Conservation (phyloP, 148 eudicot genomes). For the Fagopyrum homotropicum region DNA sequence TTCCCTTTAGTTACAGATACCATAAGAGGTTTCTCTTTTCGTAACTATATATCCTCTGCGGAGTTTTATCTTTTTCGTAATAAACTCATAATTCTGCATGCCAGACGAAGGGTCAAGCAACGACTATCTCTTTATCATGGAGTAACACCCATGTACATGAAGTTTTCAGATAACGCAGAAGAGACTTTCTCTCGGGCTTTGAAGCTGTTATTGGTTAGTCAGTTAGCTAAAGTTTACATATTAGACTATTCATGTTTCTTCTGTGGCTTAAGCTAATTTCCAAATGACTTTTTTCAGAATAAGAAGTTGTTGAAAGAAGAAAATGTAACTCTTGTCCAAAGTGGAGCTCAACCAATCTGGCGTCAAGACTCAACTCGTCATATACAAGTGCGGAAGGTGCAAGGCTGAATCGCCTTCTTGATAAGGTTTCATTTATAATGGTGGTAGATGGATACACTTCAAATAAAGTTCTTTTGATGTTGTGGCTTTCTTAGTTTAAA, state of each 20-base stretch:
- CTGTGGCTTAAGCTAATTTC: not conserved
- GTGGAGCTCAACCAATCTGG: constrained; percentile 98
- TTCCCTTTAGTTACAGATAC: not conserved
- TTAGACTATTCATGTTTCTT: not conserved
- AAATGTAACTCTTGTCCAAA: constrained; percentile 86
- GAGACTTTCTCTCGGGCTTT: constrained; percentile 86
- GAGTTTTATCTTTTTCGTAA: not conserved
- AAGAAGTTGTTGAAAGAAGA: constrained; percentile 63
- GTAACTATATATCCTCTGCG: not conserved
- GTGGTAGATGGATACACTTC: not conserved
- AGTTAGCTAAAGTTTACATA: not conserved
- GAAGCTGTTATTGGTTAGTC: constrained; percentile 59
- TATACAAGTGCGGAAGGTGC: constrained; percentile 87
- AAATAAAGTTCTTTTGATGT: not conserved
- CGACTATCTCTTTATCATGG: constrained; percentile 74
- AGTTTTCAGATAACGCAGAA: constrained; percentile 86
- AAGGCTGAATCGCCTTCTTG: constrained; percentile 22
- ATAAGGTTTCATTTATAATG: not conserved
- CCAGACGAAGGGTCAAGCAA: constrained; percentile 85
- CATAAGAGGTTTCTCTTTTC: not conserved
- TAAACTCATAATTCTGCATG: constrained; percentile 13
- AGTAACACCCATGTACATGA: constrained; percentile 83
- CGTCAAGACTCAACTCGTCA: constrained; percentile 89
- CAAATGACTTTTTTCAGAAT: constrained; percentile 30
- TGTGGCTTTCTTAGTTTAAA: not conserved